These are phyloP conservation scores for Rhizopus sp. DNA, from an alignment of 371 early-diverging fungal genomes.

Conservation along the genomic window DNA sequence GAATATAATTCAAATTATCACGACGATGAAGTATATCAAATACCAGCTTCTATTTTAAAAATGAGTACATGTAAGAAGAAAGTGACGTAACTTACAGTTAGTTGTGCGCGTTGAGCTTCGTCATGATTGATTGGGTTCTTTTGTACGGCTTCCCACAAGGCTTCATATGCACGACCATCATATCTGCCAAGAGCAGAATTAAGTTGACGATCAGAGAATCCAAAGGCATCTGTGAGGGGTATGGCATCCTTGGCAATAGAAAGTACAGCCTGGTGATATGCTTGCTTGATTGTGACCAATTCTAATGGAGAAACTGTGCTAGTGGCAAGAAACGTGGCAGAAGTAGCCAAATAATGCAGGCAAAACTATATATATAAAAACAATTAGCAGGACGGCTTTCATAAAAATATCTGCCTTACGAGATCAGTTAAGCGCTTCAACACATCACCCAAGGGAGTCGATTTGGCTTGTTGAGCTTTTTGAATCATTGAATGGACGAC, in stretches of 20 bases:
- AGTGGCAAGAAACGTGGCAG: slow-evolving; percentile 42
- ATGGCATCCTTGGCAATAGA: slow-evolving; percentile 60
- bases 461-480: slow-evolving; percentile 12
- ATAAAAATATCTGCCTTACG: slow-evolving; percentile 22
- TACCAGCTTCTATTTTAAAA: slow-evolving; percentile 19
- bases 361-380: slow-evolving; percentile 29
- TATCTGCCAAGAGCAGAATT: slow-evolving; percentile 64
- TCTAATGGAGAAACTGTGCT: slow-evolving; percentile 33
- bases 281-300: slow-evolving; percentile 24
- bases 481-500: slow-evolving; percentile 23
- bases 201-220: slow-evolving; percentile 62
- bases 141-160: slow-evolving; percentile 63
- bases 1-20: slow-evolving; percentile 19
- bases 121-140: slow-evolving; percentile 62
- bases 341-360: slow-evolving; percentile 29
- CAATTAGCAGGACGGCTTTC: background rate
- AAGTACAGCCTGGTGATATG: slow-evolving; percentile 26
- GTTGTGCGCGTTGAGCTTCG: slow-evolving; percentile 13
- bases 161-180: slow-evolving; percentile 74
- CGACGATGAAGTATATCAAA: slow-evolving; percentile 27
- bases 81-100: slow-evolving; percentile 17
- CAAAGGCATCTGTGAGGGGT: slow-evolving; percentile 71
- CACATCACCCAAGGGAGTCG: slow-evolving; percentile 21
- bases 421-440: slow-evolving; percentile 34
- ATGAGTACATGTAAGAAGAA: background rate